phyloP scores from a whole-genome alignment of 768 basidiomycete species.

The Collybia sp. region DNA sequence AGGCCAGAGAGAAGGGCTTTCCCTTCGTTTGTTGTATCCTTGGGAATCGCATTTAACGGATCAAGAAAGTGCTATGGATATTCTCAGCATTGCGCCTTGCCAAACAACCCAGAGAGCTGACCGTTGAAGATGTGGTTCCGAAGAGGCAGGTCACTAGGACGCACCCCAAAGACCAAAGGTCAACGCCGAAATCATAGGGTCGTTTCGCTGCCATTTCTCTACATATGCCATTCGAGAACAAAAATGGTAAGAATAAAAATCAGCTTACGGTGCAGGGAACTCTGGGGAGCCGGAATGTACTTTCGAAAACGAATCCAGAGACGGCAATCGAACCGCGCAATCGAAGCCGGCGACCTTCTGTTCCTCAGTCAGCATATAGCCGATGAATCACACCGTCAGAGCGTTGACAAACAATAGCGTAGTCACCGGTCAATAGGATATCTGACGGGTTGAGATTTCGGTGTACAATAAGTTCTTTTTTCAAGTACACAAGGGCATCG shows the following conservation, averaged over 20 bases:
- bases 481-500: slow-evolving; percentile 39
- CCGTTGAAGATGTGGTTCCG: slow-evolving; percentile 1
- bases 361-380: background rate
- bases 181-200: slow-evolving; percentile 29
- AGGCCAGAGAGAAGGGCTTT: slow-evolving; percentile 21
- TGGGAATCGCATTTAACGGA: slow-evolving; percentile 18
- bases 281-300: slow-evolving; percentile 15
- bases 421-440: slow-evolving; percentile 33
- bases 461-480: slow-evolving; percentile 37
- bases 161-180: slow-evolving; percentile 46
- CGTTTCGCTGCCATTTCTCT: slow-evolving; percentile 35
- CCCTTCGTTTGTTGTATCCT: slow-evolving; percentile 14
- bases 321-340: slow-evolving; percentile 23
- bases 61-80: slow-evolving; percentile 14
- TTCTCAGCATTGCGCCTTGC: slow-evolving; percentile 13
- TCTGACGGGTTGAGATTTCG: slow-evolving; percentile 34
- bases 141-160: slow-evolving; percentile 29
- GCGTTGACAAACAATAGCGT: slow-evolving; percentile 31
- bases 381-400: background rate
- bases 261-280: slow-evolving; percentile 35
- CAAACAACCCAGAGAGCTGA: slow-evolving; percentile 1
- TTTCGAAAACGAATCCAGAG: slow-evolving; percentile 12
- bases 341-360: slow-evolving; percentile 45
- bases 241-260: slow-evolving; percentile 1
- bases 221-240: background rate